Percentiles rank a stretch among this genome's conserved stretches.
These are phyloP conservation scores for Lyophyllum decastes DNA, from an alignment of 768 basidiomycete genomes.

Conservation along the genomic window DNA sequence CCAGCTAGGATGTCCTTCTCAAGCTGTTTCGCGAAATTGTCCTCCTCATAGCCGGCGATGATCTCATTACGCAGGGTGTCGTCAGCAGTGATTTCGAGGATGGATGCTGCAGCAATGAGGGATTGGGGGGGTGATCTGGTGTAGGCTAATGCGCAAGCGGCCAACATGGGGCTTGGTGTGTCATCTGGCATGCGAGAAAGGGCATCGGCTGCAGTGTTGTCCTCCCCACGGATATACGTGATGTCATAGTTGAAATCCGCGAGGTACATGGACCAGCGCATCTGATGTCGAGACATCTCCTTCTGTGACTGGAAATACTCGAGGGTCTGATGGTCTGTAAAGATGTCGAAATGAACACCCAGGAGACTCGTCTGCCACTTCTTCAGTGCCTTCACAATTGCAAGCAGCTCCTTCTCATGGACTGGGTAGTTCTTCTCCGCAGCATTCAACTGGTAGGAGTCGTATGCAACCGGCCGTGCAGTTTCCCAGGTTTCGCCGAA, in stretches of 20 bases:
- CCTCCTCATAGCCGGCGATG: neutral
- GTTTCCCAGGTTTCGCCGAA: constrained; percentile 1
- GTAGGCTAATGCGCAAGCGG: constrained; percentile 6
- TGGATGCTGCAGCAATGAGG: neutral
- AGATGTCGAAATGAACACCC: too few species aligned
- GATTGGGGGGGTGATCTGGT: neutral
- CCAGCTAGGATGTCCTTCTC: neutral
- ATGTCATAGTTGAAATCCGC: constrained; percentile 32
- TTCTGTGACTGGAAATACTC: constrained; percentile 26
- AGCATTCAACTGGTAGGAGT: constrained; percentile 4
- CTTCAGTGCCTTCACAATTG: constrained; percentile 30
- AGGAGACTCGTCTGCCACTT: constrained; percentile 26
- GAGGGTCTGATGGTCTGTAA: constrained; percentile 32
- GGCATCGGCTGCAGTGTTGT: constrained; percentile 33
- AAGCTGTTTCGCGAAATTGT: neutral
- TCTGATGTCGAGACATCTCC: constrained; percentile 17
- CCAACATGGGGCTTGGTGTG: neutral
- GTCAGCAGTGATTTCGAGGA: neutral
- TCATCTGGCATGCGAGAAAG: constrained; percentile 26
- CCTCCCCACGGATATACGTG: constrained; percentile 31
- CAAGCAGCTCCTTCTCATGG: constrained; percentile 29
- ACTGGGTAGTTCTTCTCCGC: constrained; percentile 20
- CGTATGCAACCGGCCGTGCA: constrained; percentile 6
- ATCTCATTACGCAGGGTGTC: neutral
- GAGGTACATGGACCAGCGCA: constrained; percentile 40